Conservation (phyloP, 1,139 yeast species). For the Meyerozyma guilliermondii region DNA sequence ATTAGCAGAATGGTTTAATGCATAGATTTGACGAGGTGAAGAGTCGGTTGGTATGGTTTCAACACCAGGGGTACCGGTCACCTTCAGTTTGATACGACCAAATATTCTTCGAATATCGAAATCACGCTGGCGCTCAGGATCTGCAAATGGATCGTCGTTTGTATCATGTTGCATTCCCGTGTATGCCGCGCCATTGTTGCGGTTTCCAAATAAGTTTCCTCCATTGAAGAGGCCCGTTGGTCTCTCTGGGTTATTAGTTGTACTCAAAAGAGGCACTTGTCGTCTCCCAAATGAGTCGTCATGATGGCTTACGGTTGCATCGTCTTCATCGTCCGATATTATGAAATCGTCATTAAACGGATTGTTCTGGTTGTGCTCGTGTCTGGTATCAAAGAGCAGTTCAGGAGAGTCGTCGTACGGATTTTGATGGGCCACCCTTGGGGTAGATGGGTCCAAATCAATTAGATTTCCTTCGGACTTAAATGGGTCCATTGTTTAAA, state of each 20-base stretch:
- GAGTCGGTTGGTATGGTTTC: constrained; percentile 5
- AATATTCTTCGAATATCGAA: constrained; percentile 59
- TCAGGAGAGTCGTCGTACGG: constrained; percentile 8
- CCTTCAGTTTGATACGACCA: constrained; percentile 36
- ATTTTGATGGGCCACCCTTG: constrained; percentile 6
- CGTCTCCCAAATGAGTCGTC: constrained; percentile 3
- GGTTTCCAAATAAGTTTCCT: constrained; percentile 7
- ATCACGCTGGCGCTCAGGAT: constrained; percentile 21
- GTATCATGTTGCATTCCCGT: constrained; percentile 17
- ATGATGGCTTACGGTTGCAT: constrained; percentile 6
- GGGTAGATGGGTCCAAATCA: constrained; percentile 22
- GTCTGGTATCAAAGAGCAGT: background rate
- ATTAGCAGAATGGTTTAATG: constrained; percentile 61
- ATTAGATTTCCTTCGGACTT: constrained; percentile 21
- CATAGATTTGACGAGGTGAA: constrained; percentile 63
- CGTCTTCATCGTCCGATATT: constrained; percentile 31
- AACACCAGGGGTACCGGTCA: constrained; percentile 13
- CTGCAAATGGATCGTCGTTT: constrained; percentile 10
- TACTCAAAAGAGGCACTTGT: constrained; percentile 8
- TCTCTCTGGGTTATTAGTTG: constrained; percentile 6
- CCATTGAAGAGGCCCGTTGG: constrained; percentile 6
- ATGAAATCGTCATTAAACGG: constrained; percentile 36
- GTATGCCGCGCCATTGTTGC: constrained; percentile 12
- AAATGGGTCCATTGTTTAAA: constrained; percentile 8
- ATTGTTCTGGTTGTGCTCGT: constrained; percentile 15